These are phyloP conservation scores for Botrytis fabae DNA, from an alignment of 2,329 filamentous ascomycete genomes.

Conservation along the genomic window DNA sequence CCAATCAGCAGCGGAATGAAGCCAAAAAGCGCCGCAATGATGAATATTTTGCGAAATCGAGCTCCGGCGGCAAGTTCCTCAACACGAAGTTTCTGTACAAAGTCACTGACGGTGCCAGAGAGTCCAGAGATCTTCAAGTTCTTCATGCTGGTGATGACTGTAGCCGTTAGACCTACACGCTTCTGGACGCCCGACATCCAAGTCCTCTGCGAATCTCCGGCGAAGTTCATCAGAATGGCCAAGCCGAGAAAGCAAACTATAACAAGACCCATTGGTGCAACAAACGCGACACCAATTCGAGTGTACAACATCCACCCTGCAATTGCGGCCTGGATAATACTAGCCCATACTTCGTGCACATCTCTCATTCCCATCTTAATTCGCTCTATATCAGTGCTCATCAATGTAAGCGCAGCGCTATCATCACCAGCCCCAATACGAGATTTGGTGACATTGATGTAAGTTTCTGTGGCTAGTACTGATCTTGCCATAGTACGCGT, in stretches of 20 bases:
- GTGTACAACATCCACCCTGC: slow-evolving; percentile 41
- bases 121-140: slow-evolving; percentile 45
- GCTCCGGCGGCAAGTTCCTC: slow-evolving; percentile 43
- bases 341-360: background rate
- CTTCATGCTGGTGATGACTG: slow-evolving; percentile 45
- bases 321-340: slow-evolving; percentile 40
- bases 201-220: slow-evolving; percentile 28
- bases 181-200: slow-evolving; percentile 26
- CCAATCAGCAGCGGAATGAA: slow-evolving; percentile 27
- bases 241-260: slow-evolving; percentile 41
- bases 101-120: slow-evolving; percentile 35
- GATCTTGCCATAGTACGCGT: slow-evolving; percentile 37
- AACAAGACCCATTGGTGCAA: slow-evolving; percentile 47
- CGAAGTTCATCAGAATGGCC: slow-evolving; percentile 27
- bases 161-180: slow-evolving; percentile 18
- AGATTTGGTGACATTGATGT: slow-evolving; percentile 46
- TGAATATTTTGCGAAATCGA: slow-evolving; percentile 32
- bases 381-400: slow-evolving; percentile 36
- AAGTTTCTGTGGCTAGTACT: slow-evolving; percentile 50
- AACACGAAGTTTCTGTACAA: slow-evolving; percentile 38
- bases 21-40: slow-evolving; percentile 26
- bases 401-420: slow-evolving; percentile 32
- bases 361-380: slow-evolving; percentile 11
- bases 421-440: slow-evolving; percentile 26
- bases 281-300: slow-evolving; percentile 31